phyloP scores from a whole-genome alignment of 495 filamentous ascomycete species.

The Penicillium verhagenii region DNA sequence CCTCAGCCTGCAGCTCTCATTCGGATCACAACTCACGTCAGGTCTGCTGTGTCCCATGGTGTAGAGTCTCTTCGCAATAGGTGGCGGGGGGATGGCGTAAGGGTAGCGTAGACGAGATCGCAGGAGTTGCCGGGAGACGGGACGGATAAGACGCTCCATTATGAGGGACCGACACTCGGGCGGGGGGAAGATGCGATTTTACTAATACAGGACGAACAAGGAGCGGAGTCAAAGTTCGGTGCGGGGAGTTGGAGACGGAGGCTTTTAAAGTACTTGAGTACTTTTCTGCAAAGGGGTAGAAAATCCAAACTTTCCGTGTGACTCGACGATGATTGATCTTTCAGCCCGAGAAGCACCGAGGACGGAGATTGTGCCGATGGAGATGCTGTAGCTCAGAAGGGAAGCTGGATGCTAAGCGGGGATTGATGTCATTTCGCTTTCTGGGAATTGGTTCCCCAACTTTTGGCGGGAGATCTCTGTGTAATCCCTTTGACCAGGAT shows the following conservation, averaged over 20 bases:
- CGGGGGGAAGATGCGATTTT: background rate
- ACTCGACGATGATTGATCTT: conserved; percentile 29
- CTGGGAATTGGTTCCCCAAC: background rate
- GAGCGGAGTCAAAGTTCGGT: background rate
- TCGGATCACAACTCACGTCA: conserved; percentile 27
- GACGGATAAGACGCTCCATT: conserved; percentile 44
- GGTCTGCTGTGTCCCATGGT: conserved; percentile 44
- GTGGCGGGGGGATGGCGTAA: conserved; percentile 35
- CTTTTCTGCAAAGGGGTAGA: background rate
- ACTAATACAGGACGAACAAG: background rate
- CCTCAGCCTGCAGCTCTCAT: background rate
- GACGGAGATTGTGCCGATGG: conserved; percentile 18
- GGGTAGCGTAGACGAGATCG: conserved; percentile 40
- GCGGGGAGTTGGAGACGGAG: conserved; percentile 13
- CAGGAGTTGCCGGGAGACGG: conserved; percentile 39
- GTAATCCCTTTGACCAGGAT: no score
- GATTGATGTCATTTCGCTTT: conserved; percentile 23
- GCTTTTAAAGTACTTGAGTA: background rate
- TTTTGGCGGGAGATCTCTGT: background rate
- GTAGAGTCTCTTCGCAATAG: conserved; percentile 39
- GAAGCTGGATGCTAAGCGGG: conserved; percentile 21
- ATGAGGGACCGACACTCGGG: conserved; percentile 1
- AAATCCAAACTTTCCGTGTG: background rate
- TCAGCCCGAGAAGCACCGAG: conserved; percentile 30
- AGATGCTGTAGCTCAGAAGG: conserved; percentile 18